Conservation (phyloP, 306 rosid species). For the Cucumis hystrix region DNA sequence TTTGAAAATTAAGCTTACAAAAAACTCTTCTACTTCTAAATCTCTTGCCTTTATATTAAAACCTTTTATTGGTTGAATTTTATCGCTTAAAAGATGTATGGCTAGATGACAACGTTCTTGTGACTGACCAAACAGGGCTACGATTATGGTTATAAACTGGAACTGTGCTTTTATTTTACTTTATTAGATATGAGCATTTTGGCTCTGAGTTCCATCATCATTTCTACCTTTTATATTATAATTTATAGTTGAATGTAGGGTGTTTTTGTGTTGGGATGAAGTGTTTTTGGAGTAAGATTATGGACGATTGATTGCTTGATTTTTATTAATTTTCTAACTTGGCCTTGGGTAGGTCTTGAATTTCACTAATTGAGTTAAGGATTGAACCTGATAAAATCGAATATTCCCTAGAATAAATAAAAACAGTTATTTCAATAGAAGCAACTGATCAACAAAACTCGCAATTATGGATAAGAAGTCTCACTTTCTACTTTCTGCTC, state of each 20-base stretch:
- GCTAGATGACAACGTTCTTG: not conserved
- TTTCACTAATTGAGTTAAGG: not conserved
- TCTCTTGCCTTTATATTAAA: not conserved
- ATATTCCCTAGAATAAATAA: not conserved
- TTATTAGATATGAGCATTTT: not conserved
- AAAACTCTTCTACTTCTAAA: too few relatives aligned
- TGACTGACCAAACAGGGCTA: not conserved
- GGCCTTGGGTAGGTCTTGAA: not conserved
- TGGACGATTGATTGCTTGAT: not conserved
- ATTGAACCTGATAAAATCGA: not conserved
- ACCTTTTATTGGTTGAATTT: not conserved
- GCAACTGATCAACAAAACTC: not conserved
- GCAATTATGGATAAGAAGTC: conserved; percentile 19
- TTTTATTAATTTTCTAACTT: not conserved
- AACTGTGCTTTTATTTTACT: not conserved
- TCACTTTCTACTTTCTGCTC: conserved; percentile 81
- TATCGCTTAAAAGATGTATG: not conserved
- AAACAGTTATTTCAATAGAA: not conserved
- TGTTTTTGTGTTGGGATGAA: not conserved
- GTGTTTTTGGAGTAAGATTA: not conserved
- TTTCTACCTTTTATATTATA: not conserved
- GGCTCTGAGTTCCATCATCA: not conserved
- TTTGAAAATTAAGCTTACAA: too few relatives aligned
- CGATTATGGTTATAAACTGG: not conserved
- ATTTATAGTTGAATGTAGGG: not conserved